Evolutionary conservation across 192 early-diverging fungal species (phyloP), one percentile per base, ranked within the genome.

Genomic region (Mortierella hygrophila): DNA sequence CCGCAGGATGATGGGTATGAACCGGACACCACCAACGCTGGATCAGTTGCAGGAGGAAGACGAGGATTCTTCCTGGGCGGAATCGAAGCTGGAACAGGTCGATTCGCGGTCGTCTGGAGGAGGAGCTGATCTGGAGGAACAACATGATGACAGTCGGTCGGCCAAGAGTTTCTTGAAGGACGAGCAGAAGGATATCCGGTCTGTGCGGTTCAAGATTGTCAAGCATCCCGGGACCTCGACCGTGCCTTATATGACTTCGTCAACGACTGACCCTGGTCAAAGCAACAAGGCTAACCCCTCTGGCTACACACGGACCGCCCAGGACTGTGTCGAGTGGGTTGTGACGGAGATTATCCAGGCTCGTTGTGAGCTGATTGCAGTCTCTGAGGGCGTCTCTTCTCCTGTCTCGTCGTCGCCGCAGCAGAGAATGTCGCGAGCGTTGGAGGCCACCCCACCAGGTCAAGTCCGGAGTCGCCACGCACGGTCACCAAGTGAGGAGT

Each of bases 141-240:
- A 44, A 26, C 29, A 37, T n/a, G 65, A 74, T 20, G 63, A 77
- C 38, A 46, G 55, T 23, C 60, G 60, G 18, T 78, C 72, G 21
- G 72, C 72, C n/a, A 74, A 57, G 60, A 70, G 72, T n/a, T 20
- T 83, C 7, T 29, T 75, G n/a, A 73, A 70, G 49, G 72, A 70
- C 15, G 76, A 83, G 26, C 60, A 60, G 38, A 78, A 78, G 49
- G 78, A 80, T 1, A 76, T 85, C 29, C 73, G 69, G 18, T 72
- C 78, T 15, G 83, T 85, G 32, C 83, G 83, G 13, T 85, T 85
- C 83, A 85, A 79, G 63, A 77, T 85, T 55, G 83, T 85, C 26
- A 85, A 80, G 71, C 83, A 85, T n/a, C 83, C 83, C 0, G 83
- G 77, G 75, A 85, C 78, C 2, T 77, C 74, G 44, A 55, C 77